These are phyloP conservation scores for Schwanniomyces polymorphus DNA, from an alignment of 805 yeast species.

Conservation along the genomic window DNA sequence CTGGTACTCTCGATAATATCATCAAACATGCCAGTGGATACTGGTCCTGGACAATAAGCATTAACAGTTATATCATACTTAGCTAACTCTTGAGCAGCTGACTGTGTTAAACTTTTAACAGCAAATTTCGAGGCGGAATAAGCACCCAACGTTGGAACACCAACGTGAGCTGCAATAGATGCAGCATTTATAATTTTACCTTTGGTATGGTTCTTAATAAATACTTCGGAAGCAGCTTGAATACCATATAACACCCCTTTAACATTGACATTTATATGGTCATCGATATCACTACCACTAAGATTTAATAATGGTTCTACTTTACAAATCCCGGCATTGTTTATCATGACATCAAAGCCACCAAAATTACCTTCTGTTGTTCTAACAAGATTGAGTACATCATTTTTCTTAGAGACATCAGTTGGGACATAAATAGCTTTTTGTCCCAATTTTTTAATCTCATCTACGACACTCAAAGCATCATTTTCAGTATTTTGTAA, in stretches of 20 bases:
- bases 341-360: slow-evolving; percentile 10
- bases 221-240: slow-evolving; percentile 9
- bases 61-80: slow-evolving; percentile 34
- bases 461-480: background rate
- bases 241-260: slow-evolving; percentile 12
- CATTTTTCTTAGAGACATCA: background rate
- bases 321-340: slow-evolving; percentile 13
- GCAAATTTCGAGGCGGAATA: slow-evolving; percentile 39
- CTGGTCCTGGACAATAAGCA: slow-evolving; percentile 39
- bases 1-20: slow-evolving; percentile 8
- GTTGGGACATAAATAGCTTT: background rate
- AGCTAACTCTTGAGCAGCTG: slow-evolving; percentile 39
- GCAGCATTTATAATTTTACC: slow-evolving; percentile 35
- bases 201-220: slow-evolving; percentile 17
- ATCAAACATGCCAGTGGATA: slow-evolving; percentile 32
- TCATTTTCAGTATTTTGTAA: background rate
- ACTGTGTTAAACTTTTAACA: slow-evolving; percentile 34
- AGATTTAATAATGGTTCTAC: slow-evolving; percentile 6
- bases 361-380: slow-evolving; percentile 6
- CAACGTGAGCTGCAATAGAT: slow-evolving; percentile 35
- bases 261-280: slow-evolving; percentile 9
- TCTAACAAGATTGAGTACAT: background rate
- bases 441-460: background rate
- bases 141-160: slow-evolving; percentile 26
- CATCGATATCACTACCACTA: slow-evolving; percentile 9